These are phyloP conservation scores for Rhododendron ferrugineum DNA, from an alignment of 148 eudicot species.

Conservation along the genomic window DNA sequence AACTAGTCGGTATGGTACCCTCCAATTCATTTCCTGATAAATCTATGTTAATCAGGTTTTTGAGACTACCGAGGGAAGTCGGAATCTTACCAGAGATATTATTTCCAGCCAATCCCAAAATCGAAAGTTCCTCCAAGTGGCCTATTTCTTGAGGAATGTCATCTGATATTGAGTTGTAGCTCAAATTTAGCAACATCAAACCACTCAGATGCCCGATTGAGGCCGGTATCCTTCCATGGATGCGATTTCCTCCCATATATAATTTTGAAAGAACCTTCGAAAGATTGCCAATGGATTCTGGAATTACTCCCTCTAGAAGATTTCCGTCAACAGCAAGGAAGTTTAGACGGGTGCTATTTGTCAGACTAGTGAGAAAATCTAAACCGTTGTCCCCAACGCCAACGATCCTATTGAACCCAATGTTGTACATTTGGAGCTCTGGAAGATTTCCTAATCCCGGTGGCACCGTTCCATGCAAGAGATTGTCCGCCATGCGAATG, in stretches of 20 bases:
- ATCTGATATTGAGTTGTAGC: constrained; percentile 21
- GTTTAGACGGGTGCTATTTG: constrained; percentile 23
- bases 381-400: constrained; percentile 28
- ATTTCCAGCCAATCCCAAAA: constrained; percentile 28
- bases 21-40: constrained; percentile 26
- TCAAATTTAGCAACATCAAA: constrained; percentile 18
- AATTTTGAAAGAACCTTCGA: constrained; percentile 34
- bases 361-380: constrained; percentile 22
- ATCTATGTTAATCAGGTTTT: constrained; percentile 21
- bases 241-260: constrained; percentile 31
- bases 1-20: constrained; percentile 32
- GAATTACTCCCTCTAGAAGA: constrained; percentile 28
- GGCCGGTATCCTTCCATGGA: constrained; percentile 28
- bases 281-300: constrained; percentile 38
- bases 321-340: constrained; percentile 33
- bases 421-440: constrained; percentile 26
- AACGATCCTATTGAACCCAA: constrained; percentile 30
- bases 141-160: constrained; percentile 31
- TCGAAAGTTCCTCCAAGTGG: constrained; percentile 22
- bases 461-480: constrained; percentile 31
- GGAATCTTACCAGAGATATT: constrained; percentile 33
- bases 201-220: constrained; percentile 20
- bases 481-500: constrained; percentile 32
- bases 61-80: constrained; percentile 24
- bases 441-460: constrained; percentile 37